Percentiles rank a stretch among this genome's conserved stretches.
These are phyloP conservation scores for Syzygium aqueum DNA, from an alignment of 345 rosid genomes.

Conservation along the genomic window DNA sequence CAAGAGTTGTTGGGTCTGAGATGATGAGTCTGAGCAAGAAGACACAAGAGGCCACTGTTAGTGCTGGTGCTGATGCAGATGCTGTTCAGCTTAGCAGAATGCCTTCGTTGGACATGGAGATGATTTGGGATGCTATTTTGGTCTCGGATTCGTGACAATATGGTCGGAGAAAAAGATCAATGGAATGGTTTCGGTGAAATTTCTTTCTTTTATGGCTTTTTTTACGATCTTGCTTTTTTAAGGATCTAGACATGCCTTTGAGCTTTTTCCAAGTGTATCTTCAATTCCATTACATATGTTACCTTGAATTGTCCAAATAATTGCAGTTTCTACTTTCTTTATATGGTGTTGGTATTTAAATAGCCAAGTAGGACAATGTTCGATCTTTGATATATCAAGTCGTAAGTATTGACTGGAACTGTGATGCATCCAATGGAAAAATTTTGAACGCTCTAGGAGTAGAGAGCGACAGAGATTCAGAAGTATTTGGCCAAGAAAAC, in stretches of 20 bases:
- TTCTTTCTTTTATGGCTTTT: neutral
- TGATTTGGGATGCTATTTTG: slow-evolving; percentile 87
- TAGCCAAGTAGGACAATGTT: neutral
- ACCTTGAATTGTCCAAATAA: neutral
- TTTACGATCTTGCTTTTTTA: neutral
- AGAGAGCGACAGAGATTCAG: neutral
- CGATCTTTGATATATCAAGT: neutral
- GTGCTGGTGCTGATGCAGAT: slow-evolving; percentile 31
- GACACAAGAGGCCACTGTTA: neutral
- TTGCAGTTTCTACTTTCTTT: neutral
- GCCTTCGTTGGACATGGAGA: slow-evolving; percentile 98
- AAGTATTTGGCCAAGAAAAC: neutral
- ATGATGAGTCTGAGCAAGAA: slow-evolving; percentile 9
- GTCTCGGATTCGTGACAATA: slow-evolving; percentile 46
- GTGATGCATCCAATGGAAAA: neutral
- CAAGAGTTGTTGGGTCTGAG: slow-evolving; percentile 11
- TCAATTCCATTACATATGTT: neutral
- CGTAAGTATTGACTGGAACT: neutral
- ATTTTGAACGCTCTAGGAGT: neutral
- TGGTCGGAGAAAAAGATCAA: neutral
- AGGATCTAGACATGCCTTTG: no score
- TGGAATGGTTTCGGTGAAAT: neutral
- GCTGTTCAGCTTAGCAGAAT: slow-evolving; percentile 82
- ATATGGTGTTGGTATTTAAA: neutral
- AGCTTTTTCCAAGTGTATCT: neutral